Evolutionary conservation across 2,329 filamentous ascomycete genomes (phyloP).

Genomic region (Ophiostoma sp.): DNA sequence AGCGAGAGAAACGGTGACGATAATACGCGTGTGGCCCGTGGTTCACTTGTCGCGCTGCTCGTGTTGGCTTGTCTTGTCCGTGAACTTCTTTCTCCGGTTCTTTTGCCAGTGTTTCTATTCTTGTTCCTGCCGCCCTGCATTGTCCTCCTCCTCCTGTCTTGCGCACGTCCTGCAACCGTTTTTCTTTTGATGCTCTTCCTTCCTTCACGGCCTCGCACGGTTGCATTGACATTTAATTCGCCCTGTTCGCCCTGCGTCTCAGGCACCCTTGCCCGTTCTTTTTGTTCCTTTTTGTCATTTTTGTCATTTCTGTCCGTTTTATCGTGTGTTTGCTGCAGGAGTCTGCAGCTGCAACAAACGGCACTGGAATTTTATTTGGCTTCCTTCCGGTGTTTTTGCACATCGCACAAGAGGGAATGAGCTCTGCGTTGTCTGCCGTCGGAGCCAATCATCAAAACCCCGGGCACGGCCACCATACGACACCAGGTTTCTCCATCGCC

Average conservation of each 20-base stretch:
- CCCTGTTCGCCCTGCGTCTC: conserved; percentile 7
- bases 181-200: background rate
- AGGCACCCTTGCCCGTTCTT: background rate
- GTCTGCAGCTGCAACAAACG: background rate
- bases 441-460: background rate
- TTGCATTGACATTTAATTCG: background rate
- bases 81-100: background rate
- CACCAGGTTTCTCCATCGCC: background rate
- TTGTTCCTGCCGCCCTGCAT: background rate
- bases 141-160: conserved; percentile 2
- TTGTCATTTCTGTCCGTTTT: background rate
- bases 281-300: background rate
- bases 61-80: background rate
- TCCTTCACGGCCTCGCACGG: background rate
- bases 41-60: background rate
- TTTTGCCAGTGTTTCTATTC: background rate
- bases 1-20: conserved; percentile 6
- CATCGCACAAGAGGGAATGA: background rate
- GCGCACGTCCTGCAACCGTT: conserved; percentile 8
- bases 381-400: background rate
- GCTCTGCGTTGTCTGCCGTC: background rate
- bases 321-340: background rate
- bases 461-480: background rate
- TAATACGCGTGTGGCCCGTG: background rate
- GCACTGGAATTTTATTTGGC: background rate